Evolutionary conservation across 371 early-diverging fungal genomes (phyloP).

Genomic region (Apophysomyces sp.): DNA sequence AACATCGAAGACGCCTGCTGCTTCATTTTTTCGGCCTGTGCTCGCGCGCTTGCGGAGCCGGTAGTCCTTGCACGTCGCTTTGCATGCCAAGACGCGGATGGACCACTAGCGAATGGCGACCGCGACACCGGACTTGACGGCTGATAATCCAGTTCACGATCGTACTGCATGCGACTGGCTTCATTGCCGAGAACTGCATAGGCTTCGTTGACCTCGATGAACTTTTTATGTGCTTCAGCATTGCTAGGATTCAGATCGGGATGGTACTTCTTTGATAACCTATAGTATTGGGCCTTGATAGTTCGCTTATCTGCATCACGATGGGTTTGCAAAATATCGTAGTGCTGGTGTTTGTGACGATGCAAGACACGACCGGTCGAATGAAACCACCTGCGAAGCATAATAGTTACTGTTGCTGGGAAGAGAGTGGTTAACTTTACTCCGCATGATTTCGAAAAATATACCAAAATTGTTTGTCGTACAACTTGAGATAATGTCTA

Average conservation of each 20-base stretch:
- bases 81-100: conserved; percentile 39
- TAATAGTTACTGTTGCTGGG: not conserved
- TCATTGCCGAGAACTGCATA: conserved; percentile 82
- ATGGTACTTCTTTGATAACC: conserved; percentile 83
- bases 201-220: conserved; percentile 84
- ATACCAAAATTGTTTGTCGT: too few relatives aligned
- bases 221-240: conserved; percentile 63
- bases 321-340: conserved; percentile 57
- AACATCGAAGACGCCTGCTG: conserved; percentile 10
- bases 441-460: not conserved
- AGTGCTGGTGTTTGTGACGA: conserved; percentile 38
- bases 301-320: conserved; percentile 55
- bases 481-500: too few relatives aligned
- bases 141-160: conserved; percentile 52
- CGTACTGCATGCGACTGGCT: conserved; percentile 74
- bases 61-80: conserved; percentile 22
- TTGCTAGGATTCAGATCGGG: conserved; percentile 81
- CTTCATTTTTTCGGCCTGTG: conserved; percentile 37
- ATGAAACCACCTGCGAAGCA: conserved; percentile 29
- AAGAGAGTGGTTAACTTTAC: not conserved
- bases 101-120: conserved; percentile 10
- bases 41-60: conserved; percentile 41
- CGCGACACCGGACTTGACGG: conserved; percentile 43
- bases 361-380: conserved; percentile 9
- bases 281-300: conserved; percentile 82